These are phyloP conservation scores for Saitozyma sp. DNA, from an alignment of 768 basidiomycete species.

Conservation along the genomic window DNA sequence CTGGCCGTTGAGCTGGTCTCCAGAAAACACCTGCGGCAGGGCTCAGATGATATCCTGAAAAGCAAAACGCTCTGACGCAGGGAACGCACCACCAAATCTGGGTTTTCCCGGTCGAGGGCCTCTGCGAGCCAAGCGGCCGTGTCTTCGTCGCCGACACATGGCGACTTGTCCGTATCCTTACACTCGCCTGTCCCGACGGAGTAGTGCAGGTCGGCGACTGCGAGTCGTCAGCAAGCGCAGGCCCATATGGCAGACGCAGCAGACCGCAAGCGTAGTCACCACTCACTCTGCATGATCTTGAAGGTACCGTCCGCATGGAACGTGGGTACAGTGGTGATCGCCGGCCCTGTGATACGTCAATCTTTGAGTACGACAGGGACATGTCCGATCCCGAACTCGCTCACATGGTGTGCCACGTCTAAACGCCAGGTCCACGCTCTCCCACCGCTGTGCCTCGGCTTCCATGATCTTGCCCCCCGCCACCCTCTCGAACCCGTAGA, in stretches of 20 bases:
- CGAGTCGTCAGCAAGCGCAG: conserved; percentile 62
- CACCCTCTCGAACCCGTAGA: conserved; percentile 81
- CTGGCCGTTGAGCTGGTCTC: conserved; percentile 87
- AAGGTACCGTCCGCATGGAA: conserved; percentile 81
- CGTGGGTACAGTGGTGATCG: conserved; percentile 73
- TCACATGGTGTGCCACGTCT: conserved; percentile 44
- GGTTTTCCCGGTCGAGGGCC: conserved; percentile 75
- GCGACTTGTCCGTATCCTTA: conserved; percentile 63
- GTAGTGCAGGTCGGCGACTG: conserved; percentile 92
- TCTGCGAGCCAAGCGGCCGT: conserved; percentile 71
- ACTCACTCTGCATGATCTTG: conserved; percentile 58
- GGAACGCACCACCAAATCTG: conserved; percentile 70
- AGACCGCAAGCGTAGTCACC: neutral
- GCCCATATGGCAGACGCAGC: neutral
- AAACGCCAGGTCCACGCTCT: conserved; percentile 45
- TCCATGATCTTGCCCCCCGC: conserved; percentile 51
- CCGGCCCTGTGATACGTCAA: conserved; percentile 58
- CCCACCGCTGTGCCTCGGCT: conserved; percentile 35
- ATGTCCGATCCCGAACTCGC: conserved; percentile 5
- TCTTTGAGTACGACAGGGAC: neutral
- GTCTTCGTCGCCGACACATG: conserved; percentile 72
- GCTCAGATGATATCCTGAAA: neutral
- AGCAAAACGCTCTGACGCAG: neutral
- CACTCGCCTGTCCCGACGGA: conserved; percentile 77
- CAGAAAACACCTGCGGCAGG: conserved; percentile 64